Evolutionary conservation across 805 yeast genomes (phyloP), one percentile per base, ranked within the genome.

Genomic region (Kodamaea restingae): DNA sequence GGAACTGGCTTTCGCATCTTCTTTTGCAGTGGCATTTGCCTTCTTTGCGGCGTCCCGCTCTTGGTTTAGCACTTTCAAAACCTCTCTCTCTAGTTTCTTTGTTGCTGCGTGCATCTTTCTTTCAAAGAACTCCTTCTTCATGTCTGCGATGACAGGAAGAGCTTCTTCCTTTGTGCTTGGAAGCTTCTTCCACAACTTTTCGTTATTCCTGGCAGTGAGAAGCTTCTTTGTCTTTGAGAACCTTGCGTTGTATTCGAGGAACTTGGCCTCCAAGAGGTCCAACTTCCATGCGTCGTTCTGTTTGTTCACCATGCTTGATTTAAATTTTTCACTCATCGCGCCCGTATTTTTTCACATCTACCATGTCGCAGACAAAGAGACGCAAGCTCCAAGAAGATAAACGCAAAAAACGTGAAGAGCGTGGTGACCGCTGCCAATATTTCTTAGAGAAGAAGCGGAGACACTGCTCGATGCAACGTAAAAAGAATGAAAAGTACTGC

Each of bases 381-480:
- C 36, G 35, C 18, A 15, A 35, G 32, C 32, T 25, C 3, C 29
- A 38, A 21, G 39, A 15, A 18, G 39, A 20, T 12, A 29, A 26
- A 14, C 27, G 32, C 20, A 15, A 30, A 12, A 18, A 17, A 15
- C 32, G 20, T 10, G 33, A 31, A 12, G 28, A 15, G 9, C n/a
- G 18, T 3, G 35, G 30, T 24, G 35, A 29, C 15, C 33, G 20
- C 22, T 76, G 88, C 56, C 71, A 69, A 42, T 79, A 52, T 50
- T 62, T 67, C 35, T 55, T 81, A 12, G 61, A 55, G 9, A 70
- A 68, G 51, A 80, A 76, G 56, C 70, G 70, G 27, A 63, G 86
- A 40, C 60, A 58, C 32, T 84, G 95, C 57, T 75, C 78, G 3
- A 70, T 83, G 72, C 80, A 80, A 43, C 63, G 84, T 22, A 70